These are phyloP conservation scores for Fraxinus greggii DNA, from an alignment of 305 asterid genomes.

Conservation along the genomic window DNA sequence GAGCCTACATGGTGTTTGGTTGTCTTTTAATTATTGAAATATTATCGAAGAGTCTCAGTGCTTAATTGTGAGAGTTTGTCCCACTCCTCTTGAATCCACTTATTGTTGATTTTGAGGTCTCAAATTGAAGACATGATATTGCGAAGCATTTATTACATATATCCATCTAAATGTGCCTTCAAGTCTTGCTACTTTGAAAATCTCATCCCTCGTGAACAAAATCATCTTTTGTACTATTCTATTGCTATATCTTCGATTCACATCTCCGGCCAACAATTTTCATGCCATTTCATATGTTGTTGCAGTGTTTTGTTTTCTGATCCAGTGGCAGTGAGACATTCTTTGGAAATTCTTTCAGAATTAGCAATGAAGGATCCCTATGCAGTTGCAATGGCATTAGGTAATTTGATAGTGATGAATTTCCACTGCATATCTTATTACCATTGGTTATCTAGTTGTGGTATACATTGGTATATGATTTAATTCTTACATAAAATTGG, in stretches of 20 bases:
- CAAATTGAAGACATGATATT: not conserved
- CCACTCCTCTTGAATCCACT: not conserved
- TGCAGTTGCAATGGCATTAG: constrained; percentile 92
- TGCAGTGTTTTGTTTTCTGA: constrained; percentile 92
- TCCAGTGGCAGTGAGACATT: constrained; percentile 95
- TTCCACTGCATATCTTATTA: not conserved
- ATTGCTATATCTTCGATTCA: constrained; percentile 12
- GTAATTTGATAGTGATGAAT: constrained; percentile 44
- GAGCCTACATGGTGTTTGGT: not conserved
- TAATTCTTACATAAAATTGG: not conserved
- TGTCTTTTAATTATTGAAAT: not conserved
- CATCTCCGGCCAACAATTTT: constrained; percentile 13
- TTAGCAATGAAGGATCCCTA: constrained; percentile 84
- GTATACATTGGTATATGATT: constrained; percentile 15
- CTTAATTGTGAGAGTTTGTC: not conserved
- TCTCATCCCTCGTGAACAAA: constrained; percentile 6
- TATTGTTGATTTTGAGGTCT: not conserved
- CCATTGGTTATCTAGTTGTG: constrained; percentile 19
- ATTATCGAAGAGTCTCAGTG: not conserved
- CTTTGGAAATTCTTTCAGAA: constrained; percentile 87
- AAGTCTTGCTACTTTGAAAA: not conserved
- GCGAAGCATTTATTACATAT: not conserved
- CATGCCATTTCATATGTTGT: constrained; percentile 26
- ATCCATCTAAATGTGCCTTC: not conserved
- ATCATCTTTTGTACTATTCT: constrained; percentile 14